These are phyloP conservation scores for Tylopilus sp. DNA, from an alignment of 1,284 basidiomycete species.

Conservation along the genomic window DNA sequence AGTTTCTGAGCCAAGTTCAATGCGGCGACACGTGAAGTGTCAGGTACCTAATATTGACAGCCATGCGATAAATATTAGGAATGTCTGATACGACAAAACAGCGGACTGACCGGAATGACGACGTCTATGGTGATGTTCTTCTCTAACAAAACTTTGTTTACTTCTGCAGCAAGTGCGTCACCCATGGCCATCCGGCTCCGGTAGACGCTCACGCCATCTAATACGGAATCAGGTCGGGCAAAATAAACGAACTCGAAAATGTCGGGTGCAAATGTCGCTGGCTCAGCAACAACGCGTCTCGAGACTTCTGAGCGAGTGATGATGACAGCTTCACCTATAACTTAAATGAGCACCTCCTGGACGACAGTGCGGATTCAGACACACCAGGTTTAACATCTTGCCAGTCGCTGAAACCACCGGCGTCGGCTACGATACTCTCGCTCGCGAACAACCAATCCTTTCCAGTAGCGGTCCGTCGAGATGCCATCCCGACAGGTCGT, in stretches of 20 bases:
- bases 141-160: slow-evolving; percentile 67
- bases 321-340: slow-evolving; percentile 86
- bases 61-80: slow-evolving; percentile 6
- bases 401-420: slow-evolving; percentile 87
- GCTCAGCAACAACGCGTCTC: slow-evolving; percentile 66
- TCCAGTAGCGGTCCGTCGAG: slow-evolving; percentile 52
- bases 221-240: slow-evolving; percentile 94
- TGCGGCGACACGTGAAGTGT: slow-evolving; percentile 94
- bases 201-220: slow-evolving; percentile 97
- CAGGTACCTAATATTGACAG: slow-evolving; percentile 63
- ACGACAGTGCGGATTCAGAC: slow-evolving; percentile 16
- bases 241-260: slow-evolving; percentile 99
- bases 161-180: slow-evolving; percentile 88
- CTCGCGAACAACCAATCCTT: slow-evolving; percentile 89
- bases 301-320: slow-evolving; percentile 78
- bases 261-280: slow-evolving; percentile 87
- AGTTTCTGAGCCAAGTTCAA: slow-evolving; percentile 92
- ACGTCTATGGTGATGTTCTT: slow-evolving; percentile 80
- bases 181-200: slow-evolving; percentile 99
- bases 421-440: slow-evolving; percentile 96
- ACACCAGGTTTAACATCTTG: slow-evolving; percentile 87
- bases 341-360: slow-evolving; percentile 4
- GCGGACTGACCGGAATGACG: slow-evolving; percentile 79
- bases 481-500: slow-evolving; percentile 82
- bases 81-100: background rate